phyloP scores from a whole-genome alignment of 345 rosid species.

The Litchi chinensis region DNA sequence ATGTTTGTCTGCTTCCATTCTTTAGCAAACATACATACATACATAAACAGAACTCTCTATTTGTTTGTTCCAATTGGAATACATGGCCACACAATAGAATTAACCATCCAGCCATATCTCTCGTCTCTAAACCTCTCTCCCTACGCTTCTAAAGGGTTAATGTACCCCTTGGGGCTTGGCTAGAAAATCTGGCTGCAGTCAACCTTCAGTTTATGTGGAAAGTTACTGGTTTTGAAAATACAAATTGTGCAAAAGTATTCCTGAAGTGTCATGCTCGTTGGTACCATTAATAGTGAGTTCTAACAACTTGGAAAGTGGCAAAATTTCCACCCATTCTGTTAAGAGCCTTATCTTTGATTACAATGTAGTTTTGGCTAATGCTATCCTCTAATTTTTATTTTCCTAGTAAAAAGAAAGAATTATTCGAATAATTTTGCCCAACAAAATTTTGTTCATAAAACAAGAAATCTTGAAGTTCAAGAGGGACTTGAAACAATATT shows the following conservation, averaged over 20 bases:
- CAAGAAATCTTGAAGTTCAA: not conserved
- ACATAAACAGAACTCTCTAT: too few relatives aligned
- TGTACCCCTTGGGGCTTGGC: not conserved
- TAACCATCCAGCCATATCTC: not conserved
- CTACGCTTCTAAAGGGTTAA: not conserved
- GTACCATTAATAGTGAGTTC: not conserved
- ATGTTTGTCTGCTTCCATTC: not conserved
- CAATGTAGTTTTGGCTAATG: not conserved
- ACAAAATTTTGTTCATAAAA: not conserved
- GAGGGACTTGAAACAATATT: slow-evolving; percentile 2
- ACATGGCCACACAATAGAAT: not conserved
- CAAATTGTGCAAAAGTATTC: not conserved
- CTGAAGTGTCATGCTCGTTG: not conserved
- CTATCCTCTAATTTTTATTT: not conserved
- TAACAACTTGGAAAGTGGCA: not conserved
- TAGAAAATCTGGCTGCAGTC: not conserved
- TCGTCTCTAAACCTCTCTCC: not conserved
- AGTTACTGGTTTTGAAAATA: not conserved
- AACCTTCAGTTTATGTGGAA: not conserved
- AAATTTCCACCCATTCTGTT: not conserved
- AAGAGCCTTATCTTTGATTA: not conserved
- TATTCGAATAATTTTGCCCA: not conserved
- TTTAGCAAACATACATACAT: too few relatives aligned
- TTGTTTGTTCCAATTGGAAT: not conserved
- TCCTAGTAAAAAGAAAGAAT: not conserved